A percentile compares a stretch with the other conserved stretches of the same genome.
Evolutionary conservation across 169 alveolate genomes (phyloP).

Genomic region (Plasmodium cynomolgi): DNA sequence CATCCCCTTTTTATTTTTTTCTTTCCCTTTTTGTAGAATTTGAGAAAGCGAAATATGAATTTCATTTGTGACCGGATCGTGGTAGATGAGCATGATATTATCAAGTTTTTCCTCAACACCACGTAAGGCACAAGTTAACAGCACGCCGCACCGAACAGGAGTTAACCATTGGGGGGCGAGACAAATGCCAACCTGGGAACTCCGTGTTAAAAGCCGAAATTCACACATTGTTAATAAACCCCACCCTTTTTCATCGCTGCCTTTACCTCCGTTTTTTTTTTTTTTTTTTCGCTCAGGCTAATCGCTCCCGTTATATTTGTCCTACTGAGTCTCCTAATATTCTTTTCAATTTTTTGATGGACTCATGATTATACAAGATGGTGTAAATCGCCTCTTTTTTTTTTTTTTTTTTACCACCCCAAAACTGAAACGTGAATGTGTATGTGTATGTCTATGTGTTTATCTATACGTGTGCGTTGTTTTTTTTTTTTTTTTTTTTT

Average conservation of each 20-base stretch:
- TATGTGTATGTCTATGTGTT: neutral
- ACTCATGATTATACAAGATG: neutral
- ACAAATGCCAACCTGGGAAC: neutral
- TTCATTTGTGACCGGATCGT: constrained; percentile 55
- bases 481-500: neutral
- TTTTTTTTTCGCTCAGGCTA: constrained; percentile 18
- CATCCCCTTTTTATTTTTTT: neutral
- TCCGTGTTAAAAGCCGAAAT: neutral
- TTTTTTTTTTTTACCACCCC: neutral
- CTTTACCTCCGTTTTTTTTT: neutral
- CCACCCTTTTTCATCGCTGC: neutral
- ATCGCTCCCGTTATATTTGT: constrained; percentile 64
- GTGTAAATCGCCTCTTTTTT: neutral
- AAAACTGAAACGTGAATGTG: neutral
- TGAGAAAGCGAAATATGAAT: constrained; percentile 58
- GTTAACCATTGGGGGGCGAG: neutral
- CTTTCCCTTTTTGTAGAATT: constrained; percentile 3
- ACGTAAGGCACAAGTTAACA: constrained; percentile 13
- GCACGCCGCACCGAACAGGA: neutral
- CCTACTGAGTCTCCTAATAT: constrained; percentile 54
- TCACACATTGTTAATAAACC: neutral
- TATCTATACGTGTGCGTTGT: neutral
- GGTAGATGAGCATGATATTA: constrained; percentile 69
- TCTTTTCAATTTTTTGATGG: constrained; percentile 25
- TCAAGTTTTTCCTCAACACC: constrained; percentile 38